Evolutionary conservation across 2,329 filamentous ascomycete species (phyloP).

Genomic region (Podosphaera fusca): DNA sequence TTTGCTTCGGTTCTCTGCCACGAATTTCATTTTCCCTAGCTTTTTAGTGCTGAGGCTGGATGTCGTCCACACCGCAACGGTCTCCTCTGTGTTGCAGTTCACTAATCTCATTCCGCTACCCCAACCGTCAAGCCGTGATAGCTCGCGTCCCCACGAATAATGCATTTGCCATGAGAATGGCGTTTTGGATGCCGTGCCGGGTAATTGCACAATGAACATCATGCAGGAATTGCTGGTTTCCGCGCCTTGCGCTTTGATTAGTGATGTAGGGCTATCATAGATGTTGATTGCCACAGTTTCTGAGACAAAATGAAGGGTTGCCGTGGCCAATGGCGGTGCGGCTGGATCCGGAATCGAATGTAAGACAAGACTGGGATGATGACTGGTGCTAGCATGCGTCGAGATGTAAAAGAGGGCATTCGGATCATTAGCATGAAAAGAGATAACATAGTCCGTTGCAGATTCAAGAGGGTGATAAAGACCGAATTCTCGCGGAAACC

Average conservation of each 20-base stretch:
- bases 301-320: conserved; percentile 6
- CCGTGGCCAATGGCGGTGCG: conserved; percentile 7
- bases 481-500: conserved; percentile 7
- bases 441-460: conserved; percentile 4
- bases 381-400: conserved; percentile 3
- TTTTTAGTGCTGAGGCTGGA: conserved; percentile 5
- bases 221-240: not conserved
- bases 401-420: conserved; percentile 6
- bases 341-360: conserved; percentile 1
- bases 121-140: conserved; percentile 4
- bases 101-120: conserved; percentile 8
- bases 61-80: conserved; percentile 7
- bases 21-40: conserved; percentile 8
- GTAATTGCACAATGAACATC: not conserved
- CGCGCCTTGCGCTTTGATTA: conserved; percentile 1
- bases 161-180: conserved; percentile 7
- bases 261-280: conserved; percentile 2
- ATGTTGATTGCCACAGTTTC: conserved; percentile 4
- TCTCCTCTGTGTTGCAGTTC: conserved; percentile 3
- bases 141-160: conserved; percentile 2
- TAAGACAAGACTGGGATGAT: conserved; percentile 5
- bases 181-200: not conserved
- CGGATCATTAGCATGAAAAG: conserved; percentile 4
- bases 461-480: conserved; percentile 5
- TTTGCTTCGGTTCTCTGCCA: conserved; percentile 4